Percentiles rank a stretch among this genome's conserved stretches.
Conservation (phyloP, 2,329 filamentous ascomycete species). For the Trichophyton verrucosum region DNA sequence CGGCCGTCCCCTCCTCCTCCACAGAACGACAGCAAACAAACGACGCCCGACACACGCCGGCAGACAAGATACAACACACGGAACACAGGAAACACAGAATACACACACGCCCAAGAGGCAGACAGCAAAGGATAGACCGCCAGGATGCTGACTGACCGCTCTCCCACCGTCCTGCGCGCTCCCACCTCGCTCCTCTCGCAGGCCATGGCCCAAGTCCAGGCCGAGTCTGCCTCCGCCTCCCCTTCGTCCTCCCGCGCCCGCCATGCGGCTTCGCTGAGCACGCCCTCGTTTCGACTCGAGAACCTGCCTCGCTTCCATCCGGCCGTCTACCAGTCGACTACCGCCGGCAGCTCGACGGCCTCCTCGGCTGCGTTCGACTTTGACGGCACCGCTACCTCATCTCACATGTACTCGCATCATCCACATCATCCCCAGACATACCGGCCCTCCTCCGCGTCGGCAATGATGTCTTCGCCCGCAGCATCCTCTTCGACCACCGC, state of each 20-base stretch:
- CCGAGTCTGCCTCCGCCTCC: conserved; percentile 5
- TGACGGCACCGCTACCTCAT: conserved; percentile 6
- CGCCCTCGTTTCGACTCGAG: conserved; percentile 23
- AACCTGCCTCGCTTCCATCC: conserved; percentile 37
- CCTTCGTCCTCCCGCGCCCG: conserved; percentile 6
- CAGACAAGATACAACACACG: not conserved
- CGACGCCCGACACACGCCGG: not conserved
- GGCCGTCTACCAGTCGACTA: conserved; percentile 29
- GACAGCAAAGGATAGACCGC: not conserved
- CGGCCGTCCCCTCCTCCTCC: not conserved
- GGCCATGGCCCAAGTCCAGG: conserved; percentile 3
- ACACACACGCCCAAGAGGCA: not conserved
- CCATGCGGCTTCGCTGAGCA: conserved; percentile 8
- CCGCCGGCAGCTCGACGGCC: conserved; percentile 15
- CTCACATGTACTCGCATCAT: conserved; percentile 15
- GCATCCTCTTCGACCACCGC: conserved; percentile 17
- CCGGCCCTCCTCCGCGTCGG: conserved; percentile 13
- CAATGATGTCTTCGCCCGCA: not conserved
- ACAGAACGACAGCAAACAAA: not conserved
- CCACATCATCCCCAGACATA: conserved; percentile 7
- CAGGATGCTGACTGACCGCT: conserved; percentile 2
- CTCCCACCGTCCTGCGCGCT: not conserved
- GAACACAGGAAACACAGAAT: no score
- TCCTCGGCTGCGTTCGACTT: not conserved
- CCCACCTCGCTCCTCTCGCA: conserved; percentile 1